phyloP scores from a whole-genome alignment of 2,329 filamentous ascomycete species.

The Colletotrichum sp. region DNA sequence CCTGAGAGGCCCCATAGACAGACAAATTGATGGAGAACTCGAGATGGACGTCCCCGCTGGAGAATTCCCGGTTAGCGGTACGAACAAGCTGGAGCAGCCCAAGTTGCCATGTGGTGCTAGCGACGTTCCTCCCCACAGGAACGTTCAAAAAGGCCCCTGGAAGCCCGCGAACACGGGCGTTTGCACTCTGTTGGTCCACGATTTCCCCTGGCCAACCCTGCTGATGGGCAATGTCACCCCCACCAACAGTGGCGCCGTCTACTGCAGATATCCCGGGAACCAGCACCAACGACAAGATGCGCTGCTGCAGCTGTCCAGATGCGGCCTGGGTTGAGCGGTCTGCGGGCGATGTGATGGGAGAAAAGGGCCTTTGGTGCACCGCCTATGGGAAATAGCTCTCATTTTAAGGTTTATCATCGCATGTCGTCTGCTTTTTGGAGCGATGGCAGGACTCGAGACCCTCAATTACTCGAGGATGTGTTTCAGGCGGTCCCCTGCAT shows the following conservation, averaged over 20 bases:
- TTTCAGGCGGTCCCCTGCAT: not conserved
- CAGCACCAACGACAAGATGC: not conserved
- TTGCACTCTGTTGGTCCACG: not conserved
- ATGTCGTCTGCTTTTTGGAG: not conserved
- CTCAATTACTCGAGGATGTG: not conserved
- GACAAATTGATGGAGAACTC: not conserved
- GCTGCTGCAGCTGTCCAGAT: not conserved
- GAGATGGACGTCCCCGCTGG: not conserved
- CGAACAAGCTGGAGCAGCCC: not conserved
- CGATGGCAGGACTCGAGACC: not conserved
- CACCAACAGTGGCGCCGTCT: not conserved
- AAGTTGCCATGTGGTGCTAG: not conserved
- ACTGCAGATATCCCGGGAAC: not conserved
- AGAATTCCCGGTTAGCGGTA: not conserved
- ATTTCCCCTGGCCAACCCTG: not conserved
- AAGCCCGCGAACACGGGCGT: not conserved
- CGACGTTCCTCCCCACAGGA: not conserved
- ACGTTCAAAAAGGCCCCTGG: not conserved
- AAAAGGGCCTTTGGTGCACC: not conserved
- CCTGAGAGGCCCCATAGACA: fast-evolving
- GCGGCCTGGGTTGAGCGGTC: not conserved
- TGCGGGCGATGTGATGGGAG: not conserved
- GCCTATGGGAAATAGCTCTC: not conserved
- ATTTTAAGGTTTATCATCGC: not conserved
- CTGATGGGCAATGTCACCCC: not conserved